Evolutionary conservation across 768 basidiomycete genomes (phyloP).

Genomic region (Hypholoma fasciculare): DNA sequence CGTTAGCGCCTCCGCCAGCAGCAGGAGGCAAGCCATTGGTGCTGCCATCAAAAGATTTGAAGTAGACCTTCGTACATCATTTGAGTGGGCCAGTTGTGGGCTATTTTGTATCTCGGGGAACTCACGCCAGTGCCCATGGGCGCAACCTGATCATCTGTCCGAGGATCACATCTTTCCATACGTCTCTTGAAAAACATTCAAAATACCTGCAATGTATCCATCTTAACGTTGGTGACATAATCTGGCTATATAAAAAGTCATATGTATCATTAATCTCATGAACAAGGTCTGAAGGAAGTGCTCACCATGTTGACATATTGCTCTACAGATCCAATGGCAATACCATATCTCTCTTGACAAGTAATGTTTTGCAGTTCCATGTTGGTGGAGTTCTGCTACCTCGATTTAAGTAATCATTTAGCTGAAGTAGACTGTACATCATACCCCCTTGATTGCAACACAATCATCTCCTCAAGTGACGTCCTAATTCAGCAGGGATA

Average conservation of each 20-base stretch:
- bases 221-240: conserved; percentile 48
- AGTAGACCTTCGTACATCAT: conserved; percentile 41
- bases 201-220: conserved; percentile 46
- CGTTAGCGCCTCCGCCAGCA: conserved; percentile 54
- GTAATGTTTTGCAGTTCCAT: conserved; percentile 46
- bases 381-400: conserved; percentile 52
- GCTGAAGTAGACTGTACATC: conserved; percentile 14
- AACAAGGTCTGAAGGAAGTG: background rate
- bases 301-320: conserved; percentile 54
- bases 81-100: background rate
- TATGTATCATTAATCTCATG: background rate
- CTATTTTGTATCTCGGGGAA: background rate
- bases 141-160: conserved; percentile 46
- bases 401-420: background rate
- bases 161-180: background rate
- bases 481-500: conserved; percentile 56
- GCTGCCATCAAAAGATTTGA: conserved; percentile 56
- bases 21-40: conserved; percentile 54
- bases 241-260: conserved; percentile 39
- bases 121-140: conserved; percentile 52
- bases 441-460: conserved; percentile 60
- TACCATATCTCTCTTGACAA: conserved; percentile 59
- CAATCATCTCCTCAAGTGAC: conserved; percentile 69
- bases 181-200: background rate
- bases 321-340: conserved; percentile 61